These are phyloP conservation scores for Diaporthe sp. DNA, from an alignment of 2,329 filamentous ascomycete species.

Conservation along the genomic window DNA sequence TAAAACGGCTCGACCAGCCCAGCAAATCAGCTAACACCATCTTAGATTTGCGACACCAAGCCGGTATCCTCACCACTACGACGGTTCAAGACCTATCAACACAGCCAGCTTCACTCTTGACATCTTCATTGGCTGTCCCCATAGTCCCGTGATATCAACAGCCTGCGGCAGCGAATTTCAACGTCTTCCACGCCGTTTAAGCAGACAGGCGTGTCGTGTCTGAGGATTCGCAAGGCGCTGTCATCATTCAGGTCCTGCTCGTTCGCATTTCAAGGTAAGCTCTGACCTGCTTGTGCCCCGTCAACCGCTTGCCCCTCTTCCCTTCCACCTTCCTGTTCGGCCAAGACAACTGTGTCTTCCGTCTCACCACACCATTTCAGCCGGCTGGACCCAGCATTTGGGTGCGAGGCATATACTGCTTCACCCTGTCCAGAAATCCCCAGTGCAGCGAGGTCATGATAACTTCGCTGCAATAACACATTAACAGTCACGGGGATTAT, in stretches of 20 bases:
- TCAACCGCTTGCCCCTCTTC: slow-evolving; percentile 13
- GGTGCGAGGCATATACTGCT: neutral
- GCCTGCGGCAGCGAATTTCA: slow-evolving; percentile 58
- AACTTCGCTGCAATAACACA: slow-evolving; percentile 15
- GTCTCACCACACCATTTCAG: slow-evolving; percentile 25
- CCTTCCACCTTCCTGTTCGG: slow-evolving; percentile 28
- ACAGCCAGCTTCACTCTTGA: slow-evolving; percentile 56
- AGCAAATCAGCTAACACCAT: slow-evolving; percentile 66
- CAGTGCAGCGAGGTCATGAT: neutral
- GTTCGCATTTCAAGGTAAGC: slow-evolving; percentile 12
- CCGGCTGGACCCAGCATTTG: neutral
- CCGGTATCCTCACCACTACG: slow-evolving; percentile 49
- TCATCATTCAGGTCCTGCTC: slow-evolving; percentile 16
- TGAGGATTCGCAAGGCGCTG: slow-evolving; percentile 29
- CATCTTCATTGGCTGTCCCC: slow-evolving; percentile 60
- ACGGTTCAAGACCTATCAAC: slow-evolving; percentile 64
- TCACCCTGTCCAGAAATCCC: neutral
- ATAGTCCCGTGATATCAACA: slow-evolving; percentile 65
- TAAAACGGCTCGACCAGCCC: slow-evolving; percentile 43
- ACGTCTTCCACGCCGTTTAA: slow-evolving; percentile 47
- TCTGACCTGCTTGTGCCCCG: slow-evolving; percentile 15
- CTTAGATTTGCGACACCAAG: slow-evolving; percentile 54
- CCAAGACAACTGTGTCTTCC: slow-evolving; percentile 1
- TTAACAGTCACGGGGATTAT: slow-evolving; percentile 16
- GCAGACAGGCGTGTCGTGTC: slow-evolving; percentile 43